Evolutionary conservation across 2,329 filamentous ascomycete genomes (phyloP).

Genomic region (Talaromyces marneffei): DNA sequence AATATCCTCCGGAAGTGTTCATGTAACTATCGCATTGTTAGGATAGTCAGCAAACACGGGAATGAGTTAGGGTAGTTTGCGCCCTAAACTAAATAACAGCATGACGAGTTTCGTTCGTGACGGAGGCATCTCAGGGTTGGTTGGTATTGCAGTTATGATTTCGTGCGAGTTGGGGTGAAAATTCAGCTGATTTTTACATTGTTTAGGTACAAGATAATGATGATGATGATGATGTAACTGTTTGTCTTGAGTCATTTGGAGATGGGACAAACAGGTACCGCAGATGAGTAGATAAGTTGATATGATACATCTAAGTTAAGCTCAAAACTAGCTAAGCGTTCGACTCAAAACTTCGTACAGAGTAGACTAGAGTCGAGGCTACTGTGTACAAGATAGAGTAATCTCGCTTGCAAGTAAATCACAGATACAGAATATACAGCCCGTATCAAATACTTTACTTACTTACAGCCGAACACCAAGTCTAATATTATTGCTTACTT

Average conservation of each 20-base stretch:
- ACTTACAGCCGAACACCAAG: too few species aligned
- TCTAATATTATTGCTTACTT: neutral
- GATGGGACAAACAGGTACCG: neutral
- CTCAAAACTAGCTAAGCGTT: neutral
- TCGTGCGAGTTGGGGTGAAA: too few species aligned
- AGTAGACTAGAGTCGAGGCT: too few species aligned
- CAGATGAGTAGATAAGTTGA: neutral
- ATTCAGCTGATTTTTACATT: too few species aligned
- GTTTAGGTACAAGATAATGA: neutral
- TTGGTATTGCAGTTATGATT: neutral
- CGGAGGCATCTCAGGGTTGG: too few species aligned
- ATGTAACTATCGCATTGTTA: neutral
- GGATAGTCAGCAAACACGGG: neutral
- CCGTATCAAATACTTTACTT: neutral
- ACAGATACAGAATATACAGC: neutral
- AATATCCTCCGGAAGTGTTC: neutral
- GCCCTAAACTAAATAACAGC: neutral
- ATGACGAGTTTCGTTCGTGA: neutral
- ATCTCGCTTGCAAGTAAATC: neutral
- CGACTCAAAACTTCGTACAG: neutral
- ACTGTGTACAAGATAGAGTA: neutral
- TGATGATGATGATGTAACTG: too few species aligned
- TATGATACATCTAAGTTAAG: neutral
- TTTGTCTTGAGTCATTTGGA: neutral
- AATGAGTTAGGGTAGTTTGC: neutral